Percentiles rank a stretch among this genome's conserved stretches.
These are phyloP conservation scores for Rhodotorula sp. DNA, from an alignment of 1,284 basidiomycete species.

Conservation along the genomic window DNA sequence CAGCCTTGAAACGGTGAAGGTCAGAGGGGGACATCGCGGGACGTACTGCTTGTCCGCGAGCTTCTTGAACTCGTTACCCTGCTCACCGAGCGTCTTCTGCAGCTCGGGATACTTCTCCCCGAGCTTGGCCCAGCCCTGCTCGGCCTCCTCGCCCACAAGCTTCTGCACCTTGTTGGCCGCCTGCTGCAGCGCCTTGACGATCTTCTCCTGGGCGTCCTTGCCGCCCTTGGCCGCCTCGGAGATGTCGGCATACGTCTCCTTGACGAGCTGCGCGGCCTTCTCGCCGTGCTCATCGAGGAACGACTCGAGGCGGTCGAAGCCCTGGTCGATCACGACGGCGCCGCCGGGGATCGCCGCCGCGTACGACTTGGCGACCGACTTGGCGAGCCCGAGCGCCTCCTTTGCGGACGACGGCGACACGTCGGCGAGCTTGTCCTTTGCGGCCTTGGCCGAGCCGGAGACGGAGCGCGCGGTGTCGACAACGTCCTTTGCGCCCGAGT, in stretches of 20 bases:
- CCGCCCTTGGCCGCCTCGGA: constrained; percentile 31
- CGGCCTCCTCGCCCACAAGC: constrained; percentile 37
- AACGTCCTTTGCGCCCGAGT: constrained; percentile 53
- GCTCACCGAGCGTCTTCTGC: constrained; percentile 41
- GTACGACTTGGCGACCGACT: constrained; percentile 55
- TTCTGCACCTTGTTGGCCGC: constrained; percentile 36
- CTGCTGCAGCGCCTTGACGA: constrained; percentile 25
- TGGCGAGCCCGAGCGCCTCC: constrained; percentile 55
- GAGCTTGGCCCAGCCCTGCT: constrained; percentile 33
- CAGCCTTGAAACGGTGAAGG: background rate
- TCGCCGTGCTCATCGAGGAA: constrained; percentile 55
- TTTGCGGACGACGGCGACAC: constrained; percentile 50
- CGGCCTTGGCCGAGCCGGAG: constrained; percentile 51
- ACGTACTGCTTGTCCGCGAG: constrained; percentile 44
- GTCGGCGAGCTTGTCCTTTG: constrained; percentile 52
- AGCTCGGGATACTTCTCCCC: constrained; percentile 44
- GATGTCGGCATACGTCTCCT: constrained; percentile 41
- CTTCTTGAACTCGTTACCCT: constrained; percentile 41
- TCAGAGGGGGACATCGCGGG: background rate
- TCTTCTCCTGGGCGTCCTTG: constrained; percentile 32
- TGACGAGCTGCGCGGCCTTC: constrained; percentile 55
- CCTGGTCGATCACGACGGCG: constrained; percentile 54
- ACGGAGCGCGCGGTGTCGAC: constrained; percentile 52
- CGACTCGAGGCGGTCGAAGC: constrained; percentile 56
- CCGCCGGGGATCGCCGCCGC: constrained; percentile 54